Conservation (phyloP, 192 early-diverging fungal genomes). For the Coemansia guatemalensis region DNA sequence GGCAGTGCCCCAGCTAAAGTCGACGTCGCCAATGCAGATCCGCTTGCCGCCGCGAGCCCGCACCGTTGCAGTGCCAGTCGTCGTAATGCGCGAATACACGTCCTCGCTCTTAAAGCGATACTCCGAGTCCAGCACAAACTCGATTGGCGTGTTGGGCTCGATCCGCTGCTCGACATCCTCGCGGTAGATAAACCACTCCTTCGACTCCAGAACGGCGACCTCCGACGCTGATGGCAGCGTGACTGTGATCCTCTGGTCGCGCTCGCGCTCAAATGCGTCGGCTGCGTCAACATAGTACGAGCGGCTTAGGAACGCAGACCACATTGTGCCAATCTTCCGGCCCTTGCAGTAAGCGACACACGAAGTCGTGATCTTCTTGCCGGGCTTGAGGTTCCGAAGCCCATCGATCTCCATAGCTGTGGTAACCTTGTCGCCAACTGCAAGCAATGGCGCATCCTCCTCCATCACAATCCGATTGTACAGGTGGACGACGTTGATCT, state of each 20-base stretch:
- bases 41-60: no score
- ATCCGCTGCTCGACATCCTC: constrained; percentile 28
- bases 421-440: constrained; percentile 73
- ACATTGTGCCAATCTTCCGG: no score
- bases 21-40: constrained; percentile 70
- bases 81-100: constrained; percentile 67
- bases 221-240: constrained; percentile 68
- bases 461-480: constrained; percentile 79
- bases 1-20: constrained; percentile 63
- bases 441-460: constrained; percentile 59
- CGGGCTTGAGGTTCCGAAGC: no score
- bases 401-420: no score
- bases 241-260: constrained; percentile 66
- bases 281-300: constrained; percentile 69
- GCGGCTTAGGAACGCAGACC: no score
- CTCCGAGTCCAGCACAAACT: constrained; percentile 78
- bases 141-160: constrained; percentile 56
- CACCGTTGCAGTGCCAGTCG: constrained; percentile 49
- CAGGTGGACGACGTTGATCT: constrained; percentile 81
- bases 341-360: constrained; percentile 57
- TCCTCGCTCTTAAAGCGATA: constrained; percentile 59
- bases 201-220: constrained; percentile 76
- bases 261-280: no score
- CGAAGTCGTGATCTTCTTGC: no score
- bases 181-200: constrained; percentile 73